These are phyloP conservation scores for Camelina laxa DNA, from an alignment of 345 rosid genomes.

Conservation along the genomic window DNA sequence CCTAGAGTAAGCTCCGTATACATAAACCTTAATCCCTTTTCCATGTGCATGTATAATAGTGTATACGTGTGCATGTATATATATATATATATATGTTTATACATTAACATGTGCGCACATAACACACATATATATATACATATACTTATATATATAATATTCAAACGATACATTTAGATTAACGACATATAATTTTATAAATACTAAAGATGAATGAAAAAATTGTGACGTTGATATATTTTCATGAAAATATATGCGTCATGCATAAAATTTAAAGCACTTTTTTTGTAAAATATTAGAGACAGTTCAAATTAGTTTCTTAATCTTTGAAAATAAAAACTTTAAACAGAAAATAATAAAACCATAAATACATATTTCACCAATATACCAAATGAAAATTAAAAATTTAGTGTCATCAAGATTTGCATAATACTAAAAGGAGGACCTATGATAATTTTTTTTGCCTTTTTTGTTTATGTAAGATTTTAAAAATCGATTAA, in stretches of 20 bases:
- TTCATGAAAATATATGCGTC: too few relatives aligned
- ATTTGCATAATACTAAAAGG: too few relatives aligned
- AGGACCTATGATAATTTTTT: too few relatives aligned
- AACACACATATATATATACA: neutral
- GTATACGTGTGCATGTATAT: neutral
- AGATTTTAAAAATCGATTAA: neutral
- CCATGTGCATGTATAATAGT: neutral
- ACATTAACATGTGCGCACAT: neutral
- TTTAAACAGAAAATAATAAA: too few relatives aligned
- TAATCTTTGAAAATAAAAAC: too few relatives aligned
- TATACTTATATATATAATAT: neutral
- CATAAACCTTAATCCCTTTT: neutral
- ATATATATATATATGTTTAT: too few relatives aligned
- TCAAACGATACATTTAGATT: neutral
- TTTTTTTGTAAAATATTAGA: too few relatives aligned
- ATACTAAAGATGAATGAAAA: too few relatives aligned
- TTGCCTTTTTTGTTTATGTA: neutral
- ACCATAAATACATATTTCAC: neutral
- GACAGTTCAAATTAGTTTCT: too few relatives aligned
- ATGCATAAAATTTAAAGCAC: too few relatives aligned
- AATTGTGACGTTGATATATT: too few relatives aligned
- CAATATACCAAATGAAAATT: neutral
- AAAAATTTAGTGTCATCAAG: too few relatives aligned
- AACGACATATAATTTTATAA: neutral
- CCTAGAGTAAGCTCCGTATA: slow-evolving; percentile 69